Evolutionary conservation across 2,329 filamentous ascomycete species (phyloP).

Genomic region (Penicillium sp.): DNA sequence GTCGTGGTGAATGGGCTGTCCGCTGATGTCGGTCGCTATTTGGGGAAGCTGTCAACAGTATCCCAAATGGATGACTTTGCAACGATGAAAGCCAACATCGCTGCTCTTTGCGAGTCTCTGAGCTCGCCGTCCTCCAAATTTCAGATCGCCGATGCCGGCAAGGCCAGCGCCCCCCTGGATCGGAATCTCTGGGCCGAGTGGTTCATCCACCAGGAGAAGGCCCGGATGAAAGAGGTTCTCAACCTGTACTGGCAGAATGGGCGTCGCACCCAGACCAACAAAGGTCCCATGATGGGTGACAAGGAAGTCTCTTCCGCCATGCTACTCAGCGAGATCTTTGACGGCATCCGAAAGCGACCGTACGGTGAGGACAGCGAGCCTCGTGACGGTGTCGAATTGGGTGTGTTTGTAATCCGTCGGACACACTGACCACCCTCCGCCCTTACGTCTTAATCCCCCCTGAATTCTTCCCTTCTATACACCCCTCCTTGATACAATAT

Average conservation of each 20-base stretch:
- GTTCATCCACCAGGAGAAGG: conserved; percentile 61
- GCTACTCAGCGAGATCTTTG: conserved; percentile 55
- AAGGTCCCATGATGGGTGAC: conserved; percentile 30
- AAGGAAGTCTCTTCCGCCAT: conserved; percentile 50
- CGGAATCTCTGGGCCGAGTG: conserved; percentile 57
- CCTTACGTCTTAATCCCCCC: neutral
- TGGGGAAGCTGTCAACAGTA: conserved; percentile 53
- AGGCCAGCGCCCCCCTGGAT: conserved; percentile 48
- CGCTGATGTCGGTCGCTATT: conserved; percentile 50
- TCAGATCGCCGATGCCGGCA: conserved; percentile 48
- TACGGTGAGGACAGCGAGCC: conserved; percentile 45
- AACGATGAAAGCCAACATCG: conserved; percentile 43
- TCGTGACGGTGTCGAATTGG: conserved; percentile 43
- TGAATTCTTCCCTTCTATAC: conserved; percentile 4
- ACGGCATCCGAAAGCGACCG: conserved; percentile 51
- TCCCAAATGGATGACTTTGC: conserved; percentile 53
- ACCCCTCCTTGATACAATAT: conserved; percentile 10
- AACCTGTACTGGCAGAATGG: conserved; percentile 41
- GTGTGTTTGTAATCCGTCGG: conserved; percentile 48
- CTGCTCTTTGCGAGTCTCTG: conserved; percentile 37
- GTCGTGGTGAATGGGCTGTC: conserved; percentile 56
- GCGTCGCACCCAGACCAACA: conserved; percentile 30
- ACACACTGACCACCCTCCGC: conserved; percentile 25
- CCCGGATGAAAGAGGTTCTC: conserved; percentile 51
- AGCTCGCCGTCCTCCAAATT: conserved; percentile 39